Evolutionary conservation across 2,329 filamentous ascomycete species (phyloP).

Genomic region (Trichoderma koningii): DNA sequence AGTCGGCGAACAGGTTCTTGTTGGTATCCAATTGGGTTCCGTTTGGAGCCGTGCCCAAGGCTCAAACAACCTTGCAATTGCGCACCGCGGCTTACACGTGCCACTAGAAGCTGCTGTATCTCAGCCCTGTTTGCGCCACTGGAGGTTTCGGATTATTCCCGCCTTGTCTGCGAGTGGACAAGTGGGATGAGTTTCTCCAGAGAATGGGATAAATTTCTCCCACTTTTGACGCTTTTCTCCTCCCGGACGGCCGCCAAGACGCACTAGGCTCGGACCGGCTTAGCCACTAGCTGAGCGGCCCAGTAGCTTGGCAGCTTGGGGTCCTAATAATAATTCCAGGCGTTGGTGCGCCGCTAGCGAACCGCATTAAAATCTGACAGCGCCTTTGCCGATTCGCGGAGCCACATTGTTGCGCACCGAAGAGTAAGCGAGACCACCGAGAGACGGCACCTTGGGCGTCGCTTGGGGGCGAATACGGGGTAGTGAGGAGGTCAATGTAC

Average conservation of each 20-base stretch:
- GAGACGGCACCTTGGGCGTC: constrained; percentile 2
- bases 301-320: not conserved
- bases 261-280: constrained; percentile 11
- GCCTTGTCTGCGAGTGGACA: not conserved
- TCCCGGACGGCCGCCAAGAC: not conserved
- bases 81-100: too few species aligned
- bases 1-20: too few species aligned
- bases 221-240: not conserved
- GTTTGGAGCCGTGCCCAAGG: too few species aligned
- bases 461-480: not conserved
- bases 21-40: too few species aligned
- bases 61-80: too few species aligned
- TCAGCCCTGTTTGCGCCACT: too few species aligned
- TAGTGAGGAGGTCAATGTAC: not conserved
- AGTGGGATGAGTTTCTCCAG: too few species aligned
- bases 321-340: constrained; percentile 5
- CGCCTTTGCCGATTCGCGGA: not conserved
- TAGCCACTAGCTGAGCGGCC: not conserved
- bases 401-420: constrained; percentile 7
- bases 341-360: constrained; percentile 8
- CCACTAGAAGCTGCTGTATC: too few species aligned
- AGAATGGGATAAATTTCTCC: too few species aligned
- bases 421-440: not conserved
- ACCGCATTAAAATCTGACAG: constrained; percentile 20
- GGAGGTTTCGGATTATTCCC: not conserved